Conservation (phyloP, 1,139 yeast species). For the Torulaspora pretoriensis region DNA sequence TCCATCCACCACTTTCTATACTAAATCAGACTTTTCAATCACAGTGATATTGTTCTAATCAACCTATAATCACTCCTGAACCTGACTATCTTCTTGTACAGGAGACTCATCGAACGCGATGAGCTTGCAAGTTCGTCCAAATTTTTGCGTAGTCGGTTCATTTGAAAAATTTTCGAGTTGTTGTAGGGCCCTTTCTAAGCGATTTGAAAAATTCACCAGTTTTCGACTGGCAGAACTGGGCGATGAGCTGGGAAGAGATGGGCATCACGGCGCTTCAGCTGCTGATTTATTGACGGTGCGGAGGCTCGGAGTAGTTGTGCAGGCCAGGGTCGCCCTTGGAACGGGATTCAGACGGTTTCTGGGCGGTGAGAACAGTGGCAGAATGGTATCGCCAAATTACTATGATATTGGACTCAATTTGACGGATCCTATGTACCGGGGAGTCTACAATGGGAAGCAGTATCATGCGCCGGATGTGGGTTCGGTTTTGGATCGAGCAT, state of each 20-base stretch:
- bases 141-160: conserved; percentile 14
- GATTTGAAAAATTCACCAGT: conserved; percentile 5
- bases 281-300: conserved; percentile 1
- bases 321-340: not conserved
- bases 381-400: conserved; percentile 13
- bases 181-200: conserved; percentile 10
- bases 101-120: conserved; percentile 6
- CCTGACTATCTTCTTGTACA: not conserved
- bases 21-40: not conserved
- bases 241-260: conserved; percentile 7
- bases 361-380: not conserved
- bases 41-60: not conserved
- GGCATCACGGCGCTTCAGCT: not conserved
- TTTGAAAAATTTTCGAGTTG: conserved; percentile 13
- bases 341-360: not conserved
- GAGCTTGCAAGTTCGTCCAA: conserved; percentile 6
- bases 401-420: conserved; percentile 69
- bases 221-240: not conserved
- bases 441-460: conserved; percentile 64
- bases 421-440: conserved; percentile 84
- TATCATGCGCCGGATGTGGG: conserved; percentile 66
- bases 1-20: not conserved
- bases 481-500: conserved; percentile 64
- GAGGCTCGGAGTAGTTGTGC: not conserved
- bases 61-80: not conserved